Evolutionary conservation across 768 basidiomycete genomes (phyloP), one percentile per base, ranked within the genome.

Genomic region (Mycena galericulata): DNA sequence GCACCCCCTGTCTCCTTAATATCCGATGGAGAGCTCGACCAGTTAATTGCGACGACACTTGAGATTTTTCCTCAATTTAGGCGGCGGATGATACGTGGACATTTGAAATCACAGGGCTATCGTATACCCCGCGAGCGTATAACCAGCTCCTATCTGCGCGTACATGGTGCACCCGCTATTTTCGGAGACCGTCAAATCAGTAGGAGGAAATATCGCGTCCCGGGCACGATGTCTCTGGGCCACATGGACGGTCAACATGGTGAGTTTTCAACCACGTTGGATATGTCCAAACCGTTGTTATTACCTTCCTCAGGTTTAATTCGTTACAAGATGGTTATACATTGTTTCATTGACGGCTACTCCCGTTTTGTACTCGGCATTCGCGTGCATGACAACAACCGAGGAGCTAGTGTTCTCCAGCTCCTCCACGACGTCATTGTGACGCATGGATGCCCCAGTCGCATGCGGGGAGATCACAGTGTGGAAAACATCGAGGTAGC

Each of bases 231-330:
- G 49, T 67, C 74, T 5, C 59, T 80, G 3, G 76, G 72, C 67
- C 78, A 81, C 57, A 69, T 74, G 62, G 80, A 80, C 58, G 77
- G 77, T 0, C 76, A 79, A 30, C 79, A 78, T 55, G 76, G 76
- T 73, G 49, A 32, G 71, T 51, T 4, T 4, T 17, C 18, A 27
- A 57, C 32, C 1, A 26, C 6, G 22, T 18, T 61, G 15, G 26
- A 26, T 14, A 10, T 9, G 20, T 10, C 14, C 8, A 18, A 40
- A 11, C 17, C 4, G 26, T 36, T 29, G 10, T 22, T 24, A 29
- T 26, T 24, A 12, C 9, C 20, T 45, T 9, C 20, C 0, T 15
- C 29, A 75, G 74, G 73, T 22, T 66, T 80, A 1, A 77, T 78
- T 26, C 55, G 62, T 1, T 78, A 70, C 63, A 73, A 74, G 32